These are phyloP conservation scores for Leccinum rimulosum DNA, from an alignment of 768 basidiomycete genomes.

Conservation along the genomic window DNA sequence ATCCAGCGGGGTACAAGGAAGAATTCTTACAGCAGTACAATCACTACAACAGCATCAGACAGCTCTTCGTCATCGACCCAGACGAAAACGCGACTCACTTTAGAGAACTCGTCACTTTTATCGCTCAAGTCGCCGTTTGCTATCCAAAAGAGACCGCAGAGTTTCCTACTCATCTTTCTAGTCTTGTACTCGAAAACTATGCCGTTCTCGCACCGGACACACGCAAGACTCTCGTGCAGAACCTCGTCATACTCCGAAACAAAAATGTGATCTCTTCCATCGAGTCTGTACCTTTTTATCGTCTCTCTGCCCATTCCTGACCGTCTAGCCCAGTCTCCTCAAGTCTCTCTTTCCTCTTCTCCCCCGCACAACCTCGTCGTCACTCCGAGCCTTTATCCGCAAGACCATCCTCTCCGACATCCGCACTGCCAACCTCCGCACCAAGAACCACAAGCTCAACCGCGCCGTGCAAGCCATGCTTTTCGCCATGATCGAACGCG, in stretches of 20 bases:
- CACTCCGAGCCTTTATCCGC: constrained; percentile 82
- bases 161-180: constrained; percentile 78
- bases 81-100: constrained; percentile 85
- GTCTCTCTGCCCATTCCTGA: constrained; percentile 4
- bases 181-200: constrained; percentile 77
- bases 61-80: constrained; percentile 81
- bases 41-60: constrained; percentile 83
- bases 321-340: constrained; percentile 57
- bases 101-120: constrained; percentile 84
- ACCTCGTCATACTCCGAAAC: constrained; percentile 89
- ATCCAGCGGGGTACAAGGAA: constrained; percentile 85
- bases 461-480: constrained; percentile 93
- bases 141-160: constrained; percentile 89
- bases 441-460: constrained; percentile 95
- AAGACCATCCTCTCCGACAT: constrained; percentile 94
- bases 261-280: constrained; percentile 91
- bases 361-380: constrained; percentile 85
- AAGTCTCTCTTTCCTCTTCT: constrained; percentile 92
- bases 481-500: constrained; percentile 93
- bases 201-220: constrained; percentile 75
- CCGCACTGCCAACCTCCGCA: constrained; percentile 80
- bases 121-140: constrained; percentile 75
- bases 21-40: constrained; percentile 98
- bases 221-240: constrained; percentile 82
- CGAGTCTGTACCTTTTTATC: constrained; percentile 55